Conservation (phyloP, 2,329 filamentous ascomycete species). For the Exophiala alcalophila region DNA sequence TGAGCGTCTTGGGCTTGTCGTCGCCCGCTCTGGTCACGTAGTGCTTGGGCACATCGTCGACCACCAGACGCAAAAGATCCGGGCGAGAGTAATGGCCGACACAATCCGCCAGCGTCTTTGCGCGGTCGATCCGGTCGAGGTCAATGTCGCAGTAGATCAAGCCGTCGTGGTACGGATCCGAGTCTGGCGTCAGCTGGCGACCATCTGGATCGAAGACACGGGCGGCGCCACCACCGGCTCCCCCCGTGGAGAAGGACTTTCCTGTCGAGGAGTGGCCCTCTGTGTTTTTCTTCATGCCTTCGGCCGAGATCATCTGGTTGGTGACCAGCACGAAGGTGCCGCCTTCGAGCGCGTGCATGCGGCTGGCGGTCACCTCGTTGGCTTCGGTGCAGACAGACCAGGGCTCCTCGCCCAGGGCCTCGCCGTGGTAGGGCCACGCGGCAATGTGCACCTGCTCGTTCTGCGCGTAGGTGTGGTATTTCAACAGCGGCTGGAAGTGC, state of each 20-base stretch:
- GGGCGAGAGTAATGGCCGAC: conserved; percentile 51
- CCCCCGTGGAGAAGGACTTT: background rate
- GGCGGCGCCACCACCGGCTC: conserved; percentile 42
- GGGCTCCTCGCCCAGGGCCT: conserved; percentile 3
- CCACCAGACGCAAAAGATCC: conserved; percentile 50
- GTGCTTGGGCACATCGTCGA: conserved; percentile 17
- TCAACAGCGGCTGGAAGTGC: conserved; percentile 51
- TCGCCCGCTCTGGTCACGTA: conserved; percentile 1
- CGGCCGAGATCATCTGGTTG: conserved; percentile 4
- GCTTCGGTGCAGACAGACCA: conserved; percentile 2
- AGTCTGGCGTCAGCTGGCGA: conserved; percentile 39
- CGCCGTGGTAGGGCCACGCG: conserved; percentile 43
- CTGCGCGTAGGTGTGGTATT: conserved; percentile 46
- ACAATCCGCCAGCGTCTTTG: conserved; percentile 45
- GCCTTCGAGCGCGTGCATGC: conserved; percentile 4
- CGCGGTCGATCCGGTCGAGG: conserved; percentile 40
- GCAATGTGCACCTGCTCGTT: conserved; percentile 49
- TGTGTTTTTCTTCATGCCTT: conserved; percentile 4
- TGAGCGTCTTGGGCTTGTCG: background rate
- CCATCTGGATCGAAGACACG: conserved; percentile 52
- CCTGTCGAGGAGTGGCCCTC: background rate
- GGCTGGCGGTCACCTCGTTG: conserved; percentile 5
- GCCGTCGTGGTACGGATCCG: conserved; percentile 41
- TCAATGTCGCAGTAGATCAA: conserved; percentile 51
- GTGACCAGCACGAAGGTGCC: conserved; percentile 1